Evolutionary conservation across 2,329 filamentous ascomycete species (phyloP), one percentile per base, ranked within the genome.

Genomic region (Hymenoscyphus fructigenus): DNA sequence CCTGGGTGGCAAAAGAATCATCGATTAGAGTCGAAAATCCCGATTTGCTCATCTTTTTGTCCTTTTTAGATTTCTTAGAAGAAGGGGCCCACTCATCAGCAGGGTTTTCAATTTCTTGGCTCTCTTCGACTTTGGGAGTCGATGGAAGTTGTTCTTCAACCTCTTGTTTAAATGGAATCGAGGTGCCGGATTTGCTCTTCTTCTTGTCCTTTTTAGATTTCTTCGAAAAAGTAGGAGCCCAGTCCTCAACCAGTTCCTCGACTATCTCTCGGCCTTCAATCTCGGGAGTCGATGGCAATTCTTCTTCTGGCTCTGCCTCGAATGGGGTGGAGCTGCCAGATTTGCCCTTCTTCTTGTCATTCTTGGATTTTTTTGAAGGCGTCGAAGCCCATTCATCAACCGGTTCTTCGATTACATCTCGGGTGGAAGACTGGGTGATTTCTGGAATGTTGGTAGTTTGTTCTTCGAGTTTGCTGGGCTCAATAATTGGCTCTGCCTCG

Each of bases 41-140:
- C 32, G 68, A 69, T 29, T 67, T 63, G 23, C 65, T 65, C 55
- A 66, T 67, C 57, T 71, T 69, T 64, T 68, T 70, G 34, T 67
- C 68, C 61, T 69, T 72, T 28, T 65, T 67, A 20, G 64, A 67
- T 23, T 65, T 67, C 59, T 67, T 67, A 17, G 55, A 65, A 3
- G 64, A 50, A n/a, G 64, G 55, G 28, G 57, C 63, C 64, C 61
- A 65, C 36, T 70, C 63, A 17, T 57, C 28, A 20, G n/a, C n/a
- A 23, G 41, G 60, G 38, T 66, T 61, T 56, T 53, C 28, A 9
- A 29, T 32, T 20, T 17, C 29, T 32, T 9, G 29, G 9, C 29
- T 10, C 15, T 41, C 62, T 50, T 62, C 26, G 14, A 17, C n/a
- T 7, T 20, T 55, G 50, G 50, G 20, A 6, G 17, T 55, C 6